A percentile compares a stretch with the other conserved stretches of the same genome.
phyloP scores from a whole-genome alignment of 1,284 basidiomycete species.

The Sphagnurus paluster region DNA sequence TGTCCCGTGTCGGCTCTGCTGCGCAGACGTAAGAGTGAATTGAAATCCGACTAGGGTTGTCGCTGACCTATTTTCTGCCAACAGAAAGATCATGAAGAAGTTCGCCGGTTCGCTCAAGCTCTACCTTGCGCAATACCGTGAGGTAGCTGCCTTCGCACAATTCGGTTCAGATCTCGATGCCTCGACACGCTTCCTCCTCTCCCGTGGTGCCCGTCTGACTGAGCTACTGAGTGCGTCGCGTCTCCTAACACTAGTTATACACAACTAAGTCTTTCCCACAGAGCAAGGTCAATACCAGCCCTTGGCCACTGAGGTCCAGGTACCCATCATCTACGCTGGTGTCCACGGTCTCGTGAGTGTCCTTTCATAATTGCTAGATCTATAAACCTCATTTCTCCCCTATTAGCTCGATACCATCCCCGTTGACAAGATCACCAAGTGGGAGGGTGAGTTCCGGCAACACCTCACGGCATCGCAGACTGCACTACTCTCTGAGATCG shows the following conservation, averaged over 20 bases:
- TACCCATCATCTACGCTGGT: slow-evolving; percentile 98
- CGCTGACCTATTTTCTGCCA: slow-evolving; percentile 8
- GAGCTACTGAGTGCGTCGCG: slow-evolving; percentile 84
- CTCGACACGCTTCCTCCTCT: slow-evolving; percentile 95
- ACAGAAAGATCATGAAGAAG: slow-evolving; percentile 98
- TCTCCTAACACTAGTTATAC: slow-evolving; percentile 20
- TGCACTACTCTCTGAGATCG: slow-evolving; percentile 79
- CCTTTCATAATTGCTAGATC: background rate
- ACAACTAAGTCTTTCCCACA: slow-evolving; percentile 25
- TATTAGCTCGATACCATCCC: slow-evolving; percentile 84
- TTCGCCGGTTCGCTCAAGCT: slow-evolving; percentile 99
- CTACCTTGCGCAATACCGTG: slow-evolving; percentile 99
- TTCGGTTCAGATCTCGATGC: slow-evolving; percentile 99
- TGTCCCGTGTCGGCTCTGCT: slow-evolving; percentile 99
- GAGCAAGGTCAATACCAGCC: slow-evolving; percentile 99
- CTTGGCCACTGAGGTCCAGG: slow-evolving; percentile 91
- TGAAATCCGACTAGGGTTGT: background rate
- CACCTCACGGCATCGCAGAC: slow-evolving; percentile 73
- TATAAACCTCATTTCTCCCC: slow-evolving; percentile 10
- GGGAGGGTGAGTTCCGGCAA: slow-evolving; percentile 90
- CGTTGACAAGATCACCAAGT: slow-evolving; percentile 92
- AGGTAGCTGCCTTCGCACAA: slow-evolving; percentile 98
- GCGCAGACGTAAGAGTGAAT: slow-evolving; percentile 83
- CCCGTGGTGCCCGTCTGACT: slow-evolving; percentile 96
- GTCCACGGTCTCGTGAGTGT: slow-evolving; percentile 90